phyloP scores from a whole-genome alignment of 176 grass and related monocot genomes.

The Otatea glauca region DNA sequence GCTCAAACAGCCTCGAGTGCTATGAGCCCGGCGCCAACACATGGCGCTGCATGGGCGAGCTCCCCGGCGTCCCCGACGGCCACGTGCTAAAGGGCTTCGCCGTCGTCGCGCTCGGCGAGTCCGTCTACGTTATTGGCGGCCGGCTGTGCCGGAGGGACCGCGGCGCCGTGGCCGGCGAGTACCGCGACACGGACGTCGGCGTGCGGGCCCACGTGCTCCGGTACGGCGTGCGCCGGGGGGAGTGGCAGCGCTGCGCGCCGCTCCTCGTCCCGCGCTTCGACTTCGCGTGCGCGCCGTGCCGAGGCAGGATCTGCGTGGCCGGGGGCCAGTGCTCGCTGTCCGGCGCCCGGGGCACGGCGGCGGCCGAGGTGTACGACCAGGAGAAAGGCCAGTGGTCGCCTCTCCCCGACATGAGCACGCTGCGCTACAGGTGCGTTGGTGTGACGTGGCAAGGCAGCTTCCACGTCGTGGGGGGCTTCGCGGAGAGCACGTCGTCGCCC shows the following conservation, averaged over 20 bases:
- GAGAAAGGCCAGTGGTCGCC: conserved; percentile 47
- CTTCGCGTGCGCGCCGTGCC: conserved; percentile 66
- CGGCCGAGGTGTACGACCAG: conserved; percentile 54
- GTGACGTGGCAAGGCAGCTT: conserved; percentile 71
- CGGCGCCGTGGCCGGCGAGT: not conserved
- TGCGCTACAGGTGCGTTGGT: conserved; percentile 69
- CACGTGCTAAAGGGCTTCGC: conserved; percentile 66
- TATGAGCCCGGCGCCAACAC: conserved; percentile 61
- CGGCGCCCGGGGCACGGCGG: conserved; percentile 60
- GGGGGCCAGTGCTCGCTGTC: conserved; percentile 56
- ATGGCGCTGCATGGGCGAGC: conserved; percentile 47
- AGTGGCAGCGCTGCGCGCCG: conserved; percentile 56
- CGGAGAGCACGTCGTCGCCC: conserved; percentile 47
- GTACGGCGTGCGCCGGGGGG: conserved; percentile 47
- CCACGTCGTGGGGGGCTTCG: conserved; percentile 72
- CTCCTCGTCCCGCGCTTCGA: conserved; percentile 63
- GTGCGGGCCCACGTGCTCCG: conserved; percentile 57
- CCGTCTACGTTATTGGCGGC: conserved; percentile 62
- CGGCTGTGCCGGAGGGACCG: conserved; percentile 51
- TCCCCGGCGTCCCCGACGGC: conserved; percentile 53
- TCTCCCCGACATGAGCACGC: conserved; percentile 64
- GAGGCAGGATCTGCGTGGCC: conserved; percentile 63
- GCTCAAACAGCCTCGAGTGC: conserved; percentile 52
- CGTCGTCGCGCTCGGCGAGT: conserved; percentile 48
- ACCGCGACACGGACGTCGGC: conserved; percentile 46